phyloP scores from a whole-genome alignment of 2,329 filamentous ascomycete genomes.

The Exophiala sp. region DNA sequence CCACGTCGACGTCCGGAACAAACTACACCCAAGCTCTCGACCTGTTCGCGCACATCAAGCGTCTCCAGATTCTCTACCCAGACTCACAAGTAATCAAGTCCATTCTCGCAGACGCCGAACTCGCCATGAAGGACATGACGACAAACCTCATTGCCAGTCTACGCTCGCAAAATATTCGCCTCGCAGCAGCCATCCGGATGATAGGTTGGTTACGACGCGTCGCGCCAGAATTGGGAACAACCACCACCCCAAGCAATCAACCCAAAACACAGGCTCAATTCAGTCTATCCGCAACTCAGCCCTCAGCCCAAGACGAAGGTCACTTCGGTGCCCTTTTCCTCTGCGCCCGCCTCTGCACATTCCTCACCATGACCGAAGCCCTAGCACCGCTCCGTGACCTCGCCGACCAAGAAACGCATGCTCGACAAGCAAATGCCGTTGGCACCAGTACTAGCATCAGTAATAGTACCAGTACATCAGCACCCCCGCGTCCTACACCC shows the following conservation, averaged over 20 bases:
- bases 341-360: constrained; percentile 75
- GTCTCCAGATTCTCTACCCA: constrained; percentile 78
- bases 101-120: constrained; percentile 73
- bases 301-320: constrained; percentile 52
- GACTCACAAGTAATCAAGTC: constrained; percentile 70
- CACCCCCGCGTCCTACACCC: not conserved
- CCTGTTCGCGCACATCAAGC: constrained; percentile 86
- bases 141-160: constrained; percentile 76
- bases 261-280: not conserved
- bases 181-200: constrained; percentile 85
- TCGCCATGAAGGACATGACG: constrained; percentile 84
- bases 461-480: not conserved
- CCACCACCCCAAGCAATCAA: not conserved
- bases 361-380: constrained; percentile 75
- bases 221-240: constrained; percentile 68
- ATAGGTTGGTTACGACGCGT: constrained; percentile 87
- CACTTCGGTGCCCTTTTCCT: constrained; percentile 80
- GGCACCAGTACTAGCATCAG: not conserved
- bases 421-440: constrained; percentile 34
- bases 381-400: constrained; percentile 81
- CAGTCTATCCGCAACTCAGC: constrained; percentile 26
- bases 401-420: constrained; percentile 75
- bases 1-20: constrained; percentile 46
- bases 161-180: constrained; percentile 68
- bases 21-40: constrained; percentile 90